A percentile compares a stretch with the other conserved stretches of the same genome.
Evolutionary conservation across 371 early-diverging fungal species (phyloP).

Genomic region (Conidiobolus incongruus): DNA sequence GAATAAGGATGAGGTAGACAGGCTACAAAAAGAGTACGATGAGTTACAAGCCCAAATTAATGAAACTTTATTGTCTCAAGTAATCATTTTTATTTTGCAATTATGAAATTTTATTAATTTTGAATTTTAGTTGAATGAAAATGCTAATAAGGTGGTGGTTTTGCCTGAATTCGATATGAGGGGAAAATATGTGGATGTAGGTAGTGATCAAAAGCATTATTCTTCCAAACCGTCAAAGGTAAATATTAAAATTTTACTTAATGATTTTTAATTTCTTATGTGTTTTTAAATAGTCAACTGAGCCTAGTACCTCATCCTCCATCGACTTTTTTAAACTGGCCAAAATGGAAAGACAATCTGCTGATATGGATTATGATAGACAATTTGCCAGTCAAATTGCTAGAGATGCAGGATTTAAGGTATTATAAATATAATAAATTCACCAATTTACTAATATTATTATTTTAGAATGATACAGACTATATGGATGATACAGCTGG

Average conservation of each 20-base stretch:
- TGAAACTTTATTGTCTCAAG: no score
- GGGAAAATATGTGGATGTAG: slow-evolving; percentile 4
- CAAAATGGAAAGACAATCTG: not conserved
- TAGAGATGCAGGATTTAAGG: not conserved
- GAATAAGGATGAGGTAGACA: no score
- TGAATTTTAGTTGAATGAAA: no score
- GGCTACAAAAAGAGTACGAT: no score
- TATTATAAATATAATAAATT: not conserved
- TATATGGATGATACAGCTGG: slow-evolving; percentile 83
- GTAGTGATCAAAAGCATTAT: not conserved
- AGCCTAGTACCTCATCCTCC: not conserved
- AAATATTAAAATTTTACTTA: not conserved
- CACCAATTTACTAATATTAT: not conserved
- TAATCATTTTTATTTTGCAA: no score
- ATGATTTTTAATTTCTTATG: not conserved
- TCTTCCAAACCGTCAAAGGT: not conserved
- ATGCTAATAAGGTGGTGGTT: not conserved
- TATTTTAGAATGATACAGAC: slow-evolving; percentile 37
- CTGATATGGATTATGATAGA: not conserved
- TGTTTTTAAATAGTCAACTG: not conserved
- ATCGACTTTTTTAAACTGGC: not conserved
- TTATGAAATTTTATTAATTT: no score
- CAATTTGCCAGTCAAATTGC: slow-evolving; percentile 2
- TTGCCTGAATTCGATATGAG: slow-evolving; percentile 4
- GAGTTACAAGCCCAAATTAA: no score